Base-by-base conservation (phyloP, 192 early-diverging fungal genomes). In the Podila minutissima region DNA sequence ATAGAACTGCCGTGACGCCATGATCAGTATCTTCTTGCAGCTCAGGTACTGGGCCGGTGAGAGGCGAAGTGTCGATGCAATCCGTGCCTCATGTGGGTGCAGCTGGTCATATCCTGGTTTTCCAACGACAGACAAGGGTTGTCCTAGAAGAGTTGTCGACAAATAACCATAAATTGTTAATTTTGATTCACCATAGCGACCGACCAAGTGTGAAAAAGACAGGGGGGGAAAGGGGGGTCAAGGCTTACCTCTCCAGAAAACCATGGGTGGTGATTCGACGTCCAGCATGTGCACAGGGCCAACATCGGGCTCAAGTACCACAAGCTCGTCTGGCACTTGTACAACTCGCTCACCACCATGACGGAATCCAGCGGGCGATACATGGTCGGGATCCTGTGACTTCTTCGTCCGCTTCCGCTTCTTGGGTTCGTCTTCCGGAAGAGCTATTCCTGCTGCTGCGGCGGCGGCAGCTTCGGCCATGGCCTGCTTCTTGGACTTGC, bases 31-130 rank as follows among this genome's bases (percentile, higher is more conserved):
- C 22, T 87, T 79, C 81, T 96, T 97, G 70, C 95, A 94, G 22
- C 89, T 83, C 11, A 98, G 86, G 77, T 96, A 98, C 79, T 93
- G 92, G 28, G 90, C 89, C 8, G 96, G 95, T 4, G 90, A 86
- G 19, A 98, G 87, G 33, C 97, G 91, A 63, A 98, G 88, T 7
- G 91, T 93, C 19, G 90, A 91, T 59, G 95, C 94, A 67, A 93
- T 91, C 20, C 87, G 75, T 4, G 83, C 81, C 83, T 98, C 96
- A 37, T 91, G 90, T 5, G 83, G 71, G 58, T 90, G 88, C 6
- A 94, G 84, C 22, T 82, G 69, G 50, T 83, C 78, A 57, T 87
- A 91, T 72, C 82, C 82, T 41, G 76, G 82, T 51, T 84, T 82
- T 37, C 76, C 72, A 37, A 61, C 59, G 37, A 86, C 71, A 17